Evolutionary conservation across 2,329 filamentous ascomycete species (phyloP), one percentile per base, ranked within the genome.

Genomic region (Byssoonygena ceratinophila): DNA sequence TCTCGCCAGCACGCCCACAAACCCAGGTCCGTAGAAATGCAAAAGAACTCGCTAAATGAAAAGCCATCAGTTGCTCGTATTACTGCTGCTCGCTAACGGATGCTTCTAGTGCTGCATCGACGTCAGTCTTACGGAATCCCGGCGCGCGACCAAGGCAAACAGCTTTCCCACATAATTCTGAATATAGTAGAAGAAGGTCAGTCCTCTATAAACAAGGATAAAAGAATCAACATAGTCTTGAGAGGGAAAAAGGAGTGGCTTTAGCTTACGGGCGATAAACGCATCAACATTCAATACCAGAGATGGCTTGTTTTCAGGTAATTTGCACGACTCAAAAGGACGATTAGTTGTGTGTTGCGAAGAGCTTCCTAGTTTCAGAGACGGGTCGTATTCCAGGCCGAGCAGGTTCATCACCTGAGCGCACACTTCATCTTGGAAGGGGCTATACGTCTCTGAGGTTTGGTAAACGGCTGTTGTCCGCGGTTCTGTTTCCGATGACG

Each of bases 91-190:
- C 20, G 37, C 40, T 49, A n/a, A 57, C 43, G 9, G 53, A 51
- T 7, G 50, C 39, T 27, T 25, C n/a, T 2, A 69, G 55, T 4
- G 66, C 65, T 22, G 60, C 53, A 40, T 69, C 66, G 3, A 69
- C 63, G 46, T 65, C 59, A 12, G 55, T 56, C 23, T 62, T 55
- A n/a, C 63, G 58, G 51, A 66, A 67, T 1, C 66, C 66, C 6
- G 66, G 66, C 2, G 66, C 65, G 12, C 66, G 62, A 18, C 65
- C 65, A 2, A 68, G 59, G 41, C 66, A 63, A n/a, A 63, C 58
- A 32, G 60, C 49, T n/a, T 60, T 60, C 14, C 44, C 6, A 54
- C 40, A 39, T 37, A 46, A 20, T 37, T 51, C 40, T 51, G n/a
- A n/a, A n/a, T n/a, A n/a, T n/a, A n/a, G n/a, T n/a, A n/a, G n/a